Base-by-base conservation (phyloP, 208 protist species). In the Phytomonas sp. region DNA sequence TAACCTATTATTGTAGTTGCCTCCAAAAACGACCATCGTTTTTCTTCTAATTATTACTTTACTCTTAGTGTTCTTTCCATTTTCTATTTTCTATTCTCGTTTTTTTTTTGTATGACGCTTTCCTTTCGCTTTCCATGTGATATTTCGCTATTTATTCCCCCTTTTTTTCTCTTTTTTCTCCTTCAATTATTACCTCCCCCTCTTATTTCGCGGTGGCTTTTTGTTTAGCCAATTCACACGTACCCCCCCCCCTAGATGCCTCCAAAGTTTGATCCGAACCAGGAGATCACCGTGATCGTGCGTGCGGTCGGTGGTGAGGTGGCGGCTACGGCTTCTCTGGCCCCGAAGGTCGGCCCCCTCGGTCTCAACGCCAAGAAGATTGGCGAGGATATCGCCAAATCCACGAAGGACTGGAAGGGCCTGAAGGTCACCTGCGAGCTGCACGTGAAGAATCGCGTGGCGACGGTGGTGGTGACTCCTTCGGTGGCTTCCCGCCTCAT, bases 341-440 rank as follows among this genome's bases (percentile, higher is more conserved):
- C 98, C 72, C 99, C 98, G 51, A 99, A 99, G 92, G 89, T 99
- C 79, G 98, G 98, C 95, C 98, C 99, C 60, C 94, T 99, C 51
- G 99, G 99, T 95, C 87, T 99, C 33, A 98, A 98, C 75, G 98
- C 99, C 71, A 99, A 99, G 95, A 99, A 99, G 87, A 96, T 99
- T 77, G 98, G 98, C 88, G 98, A 99, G 78, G 98, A 99, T 77
- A 99, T 99, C 79, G 97, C 97, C 75, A 99, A 99, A 84, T 89
- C 80, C 67, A 99, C 98, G 77, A 95, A 96, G 77, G 97, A 98
- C 76, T 99, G 97, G 96, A 99, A 99, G 95, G 98, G 99, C 72
- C 88, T 99, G 63, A 97, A 97, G 74, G 94, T 99, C 37, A 99
- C 98, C 53, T 95, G 97, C 78, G 93, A 99, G 93, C 91, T 99